Base-by-base conservation (phyloP, 176 grass and related monocot species). In the Urochloa ruziziensis region DNA sequence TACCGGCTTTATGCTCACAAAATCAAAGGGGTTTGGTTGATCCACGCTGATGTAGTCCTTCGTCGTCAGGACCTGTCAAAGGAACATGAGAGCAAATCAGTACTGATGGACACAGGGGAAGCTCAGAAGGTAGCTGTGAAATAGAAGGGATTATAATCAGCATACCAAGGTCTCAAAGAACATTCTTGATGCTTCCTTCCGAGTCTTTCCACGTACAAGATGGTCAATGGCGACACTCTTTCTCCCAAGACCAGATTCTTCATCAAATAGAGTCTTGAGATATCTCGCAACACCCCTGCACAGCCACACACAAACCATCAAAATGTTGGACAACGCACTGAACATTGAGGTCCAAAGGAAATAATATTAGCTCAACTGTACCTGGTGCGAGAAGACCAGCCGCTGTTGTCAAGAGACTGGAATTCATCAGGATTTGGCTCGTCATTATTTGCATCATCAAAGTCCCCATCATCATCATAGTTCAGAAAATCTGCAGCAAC, bases 101-200 rank as follows among this genome's bases (percentile, higher is more conserved):
- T 63, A 68, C 7, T 19, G 10, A 39, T 1, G 8, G 15, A 6
- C 19, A 79, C 12, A 58, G 44, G 56, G 37, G 62, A 46, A 18
- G 53, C 46, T 52, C 3, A 15, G 30, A 6, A 14, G 2, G 21
- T 4, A 39, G 12, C n/a, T 46, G 5, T 11, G 27, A 67, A 60
- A 66, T 8, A 19, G 42, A 11, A 9, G 40, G 40, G 40, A 9
- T 7, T 16, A 8, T 23, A 42, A 53, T 67, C 40, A 48, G 21
- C 71, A 43, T 98, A 98, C 96, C 96, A 98, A 92, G 80, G 96
- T 96, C 86, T 98, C 96, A 19, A 98, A 98, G 87, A 98, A 98
- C 96, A 98, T 94, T 86, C 96, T 95, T 56, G 96, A 98, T 65
- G 96, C 93, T 96, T 98, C 96, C 67, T 96, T 98, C 82, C 96